Conservation (phyloP, 768 basidiomycete species). For the Leccinum fibrillosum region DNA sequence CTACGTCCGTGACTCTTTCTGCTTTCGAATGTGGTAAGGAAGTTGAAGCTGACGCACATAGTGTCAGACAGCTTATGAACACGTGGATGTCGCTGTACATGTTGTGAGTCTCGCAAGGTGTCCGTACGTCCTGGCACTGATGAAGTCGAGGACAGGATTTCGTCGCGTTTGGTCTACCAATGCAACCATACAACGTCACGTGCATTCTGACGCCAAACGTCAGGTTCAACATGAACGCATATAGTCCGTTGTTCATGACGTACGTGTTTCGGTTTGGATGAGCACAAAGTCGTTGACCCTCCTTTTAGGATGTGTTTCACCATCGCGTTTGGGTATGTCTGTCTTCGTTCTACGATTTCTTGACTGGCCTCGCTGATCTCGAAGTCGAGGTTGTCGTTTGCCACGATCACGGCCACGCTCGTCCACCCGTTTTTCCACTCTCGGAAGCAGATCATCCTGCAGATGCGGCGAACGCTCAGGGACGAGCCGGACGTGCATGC, state of each 20-base stretch:
- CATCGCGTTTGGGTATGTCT: slow-evolving; percentile 29
- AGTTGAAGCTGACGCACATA: background rate
- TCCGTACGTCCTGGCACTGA: background rate
- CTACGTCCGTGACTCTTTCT: slow-evolving; percentile 47
- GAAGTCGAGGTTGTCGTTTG: slow-evolving; percentile 76
- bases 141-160: slow-evolving; percentile 39
- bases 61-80: slow-evolving; percentile 49
- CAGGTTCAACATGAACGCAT: slow-evolving; percentile 53
- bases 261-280: slow-evolving; percentile 11
- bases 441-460: slow-evolving; percentile 75
- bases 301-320: slow-evolving; percentile 23
- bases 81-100: slow-evolving; percentile 56
- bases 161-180: slow-evolving; percentile 55
- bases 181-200: slow-evolving; percentile 53
- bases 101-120: slow-evolving; percentile 38
- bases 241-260: slow-evolving; percentile 61
- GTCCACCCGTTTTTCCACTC: slow-evolving; percentile 53
- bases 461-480: slow-evolving; percentile 61
- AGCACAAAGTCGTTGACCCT: background rate
- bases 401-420: slow-evolving; percentile 52
- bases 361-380: slow-evolving; percentile 27
- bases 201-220: slow-evolving; percentile 51
- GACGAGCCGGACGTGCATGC: slow-evolving; percentile 87
- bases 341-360: background rate
- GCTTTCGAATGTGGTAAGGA: slow-evolving; percentile 27